Evolutionary conservation across 2,329 filamentous ascomycete genomes (phyloP).

Genomic region (Aspergillus transmontanensis): DNA sequence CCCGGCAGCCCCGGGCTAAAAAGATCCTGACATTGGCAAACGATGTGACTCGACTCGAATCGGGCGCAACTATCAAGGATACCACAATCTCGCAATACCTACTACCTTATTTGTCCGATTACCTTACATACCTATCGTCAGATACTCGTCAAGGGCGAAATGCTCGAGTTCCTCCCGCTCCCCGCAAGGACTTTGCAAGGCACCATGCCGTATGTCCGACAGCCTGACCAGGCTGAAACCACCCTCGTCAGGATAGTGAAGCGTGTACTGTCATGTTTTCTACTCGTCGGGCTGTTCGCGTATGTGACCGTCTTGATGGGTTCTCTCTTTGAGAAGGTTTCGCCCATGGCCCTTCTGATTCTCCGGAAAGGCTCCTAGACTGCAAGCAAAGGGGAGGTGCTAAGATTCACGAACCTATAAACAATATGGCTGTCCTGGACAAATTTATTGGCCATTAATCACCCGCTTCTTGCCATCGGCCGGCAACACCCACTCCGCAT

Average conservation of each 20-base stretch:
- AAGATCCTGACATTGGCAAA: not conserved
- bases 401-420: not conserved
- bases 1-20: not conserved
- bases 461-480: conserved; percentile 15
- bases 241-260: not conserved
- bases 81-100: not conserved
- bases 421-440: not conserved
- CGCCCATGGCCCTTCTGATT: not conserved
- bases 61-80: not conserved
- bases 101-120: not conserved
- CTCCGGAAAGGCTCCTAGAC: too few species aligned
- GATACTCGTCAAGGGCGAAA: not conserved
- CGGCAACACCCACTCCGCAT: conserved; percentile 5
- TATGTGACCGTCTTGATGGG: not conserved
- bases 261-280: not conserved
- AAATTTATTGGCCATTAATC: conserved; percentile 1
- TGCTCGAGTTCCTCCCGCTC: not conserved
- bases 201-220: not conserved
- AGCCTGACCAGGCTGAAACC: too few species aligned
- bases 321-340: not conserved
- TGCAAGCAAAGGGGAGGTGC: not conserved
- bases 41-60: not conserved
- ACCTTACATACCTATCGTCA: not conserved
- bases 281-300: not conserved
- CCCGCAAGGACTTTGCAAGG: not conserved